Evolutionary conservation across 1,139 yeast genomes (phyloP).

Genomic region (Suhomyces yuchorum): DNA sequence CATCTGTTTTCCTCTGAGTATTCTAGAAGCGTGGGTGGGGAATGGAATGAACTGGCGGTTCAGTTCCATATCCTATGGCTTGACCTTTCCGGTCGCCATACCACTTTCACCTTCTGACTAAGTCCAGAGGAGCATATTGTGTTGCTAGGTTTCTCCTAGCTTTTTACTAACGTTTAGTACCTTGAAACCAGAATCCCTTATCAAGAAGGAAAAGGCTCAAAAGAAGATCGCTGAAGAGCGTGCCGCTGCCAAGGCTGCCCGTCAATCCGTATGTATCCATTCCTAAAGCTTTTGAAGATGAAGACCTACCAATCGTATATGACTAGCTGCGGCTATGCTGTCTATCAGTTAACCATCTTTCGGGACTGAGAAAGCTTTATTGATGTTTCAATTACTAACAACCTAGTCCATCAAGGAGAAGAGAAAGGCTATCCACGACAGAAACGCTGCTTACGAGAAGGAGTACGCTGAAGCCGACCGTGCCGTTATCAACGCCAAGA

Average conservation of each 20-base stretch:
- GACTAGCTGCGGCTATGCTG: slow-evolving; percentile 92
- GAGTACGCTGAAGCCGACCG: slow-evolving; percentile 97
- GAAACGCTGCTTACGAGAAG: slow-evolving; percentile 97
- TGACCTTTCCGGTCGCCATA: slow-evolving; percentile 27
- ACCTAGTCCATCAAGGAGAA: slow-evolving; percentile 79
- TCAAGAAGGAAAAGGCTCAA: slow-evolving; percentile 92
- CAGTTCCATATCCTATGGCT: slow-evolving; percentile 40
- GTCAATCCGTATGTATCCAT: slow-evolving; percentile 79
- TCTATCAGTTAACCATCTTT: slow-evolving; percentile 97
- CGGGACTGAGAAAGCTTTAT: slow-evolving; percentile 78
- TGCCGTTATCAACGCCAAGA: slow-evolving; percentile 87
- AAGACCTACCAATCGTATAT: slow-evolving; percentile 54
- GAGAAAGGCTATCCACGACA: slow-evolving; percentile 93
- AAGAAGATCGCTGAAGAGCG: slow-evolving; percentile 85
- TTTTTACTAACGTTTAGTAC: slow-evolving; percentile 48
- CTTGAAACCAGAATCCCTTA: slow-evolving; percentile 86
- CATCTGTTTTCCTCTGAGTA: slow-evolving; percentile 54
- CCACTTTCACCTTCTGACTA: slow-evolving; percentile 9
- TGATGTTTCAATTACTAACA: slow-evolving; percentile 36
- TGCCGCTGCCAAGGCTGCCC: slow-evolving; percentile 83
- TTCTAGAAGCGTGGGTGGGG: slow-evolving; percentile 27
- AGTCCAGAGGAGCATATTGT: slow-evolving; percentile 22
- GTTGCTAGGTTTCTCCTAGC: slow-evolving; percentile 10
- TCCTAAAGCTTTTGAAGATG: slow-evolving; percentile 55
- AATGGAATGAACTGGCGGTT: slow-evolving; percentile 49